Percentiles rank a stretch among this genome's conserved stretches.
phyloP scores from a whole-genome alignment of 306 rosid genomes.

The Cucumis melo region DNA sequence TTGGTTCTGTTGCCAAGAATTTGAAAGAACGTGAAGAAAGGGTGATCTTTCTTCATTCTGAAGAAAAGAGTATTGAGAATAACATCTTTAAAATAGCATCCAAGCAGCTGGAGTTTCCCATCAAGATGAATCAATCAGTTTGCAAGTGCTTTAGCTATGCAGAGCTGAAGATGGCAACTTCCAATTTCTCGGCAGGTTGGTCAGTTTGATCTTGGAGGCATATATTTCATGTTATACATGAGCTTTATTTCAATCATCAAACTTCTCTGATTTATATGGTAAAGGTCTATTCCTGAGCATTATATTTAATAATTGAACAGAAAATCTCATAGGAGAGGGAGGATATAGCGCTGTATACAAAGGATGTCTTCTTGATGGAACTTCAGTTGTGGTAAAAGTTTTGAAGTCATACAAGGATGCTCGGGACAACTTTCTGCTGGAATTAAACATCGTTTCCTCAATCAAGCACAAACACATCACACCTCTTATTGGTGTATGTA shows the following conservation, averaged over 20 bases:
- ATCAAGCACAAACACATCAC: slow-evolving; percentile 44
- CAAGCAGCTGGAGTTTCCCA: slow-evolving; percentile 16
- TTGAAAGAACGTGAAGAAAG: not conserved
- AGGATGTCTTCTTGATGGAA: slow-evolving; percentile 51
- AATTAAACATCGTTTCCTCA: slow-evolving; percentile 51
- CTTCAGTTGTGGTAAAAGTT: slow-evolving; percentile 62
- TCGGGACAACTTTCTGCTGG: slow-evolving; percentile 46
- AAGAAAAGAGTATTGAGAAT: not conserved
- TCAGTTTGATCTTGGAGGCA: not conserved
- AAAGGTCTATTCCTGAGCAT: not conserved
- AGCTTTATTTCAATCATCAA: not conserved
- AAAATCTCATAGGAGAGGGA: slow-evolving; percentile 77
- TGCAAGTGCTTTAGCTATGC: slow-evolving; percentile 54
- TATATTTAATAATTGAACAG: slow-evolving; percentile 21
- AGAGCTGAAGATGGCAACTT: slow-evolving; percentile 48
- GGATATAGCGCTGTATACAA: slow-evolving; percentile 67
- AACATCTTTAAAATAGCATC: not conserved
- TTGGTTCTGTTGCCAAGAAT: not conserved
- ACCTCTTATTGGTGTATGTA: slow-evolving; percentile 55
- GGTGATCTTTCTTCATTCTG: not conserved
- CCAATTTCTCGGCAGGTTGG: slow-evolving; percentile 57
- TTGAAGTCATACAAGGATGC: slow-evolving; percentile 46
- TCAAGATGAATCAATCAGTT: slow-evolving; percentile 20
- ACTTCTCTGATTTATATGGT: not conserved
- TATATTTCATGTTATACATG: not conserved